Evolutionary conservation across 441 rosid genomes (phyloP).

Genomic region (Cnidoscolus chayamansa): DNA sequence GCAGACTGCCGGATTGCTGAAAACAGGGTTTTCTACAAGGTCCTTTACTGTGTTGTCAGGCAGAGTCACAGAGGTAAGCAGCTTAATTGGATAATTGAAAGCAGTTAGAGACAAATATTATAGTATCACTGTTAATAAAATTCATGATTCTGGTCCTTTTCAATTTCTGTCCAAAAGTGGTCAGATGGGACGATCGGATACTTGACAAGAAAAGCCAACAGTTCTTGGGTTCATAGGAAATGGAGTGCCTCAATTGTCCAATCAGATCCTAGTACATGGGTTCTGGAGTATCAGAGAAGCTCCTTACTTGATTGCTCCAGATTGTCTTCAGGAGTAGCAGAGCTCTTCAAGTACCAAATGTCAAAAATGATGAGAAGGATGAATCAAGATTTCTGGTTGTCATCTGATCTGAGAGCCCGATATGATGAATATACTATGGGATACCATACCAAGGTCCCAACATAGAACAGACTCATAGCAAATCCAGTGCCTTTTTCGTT

Average conservation of each 20-base stretch:
- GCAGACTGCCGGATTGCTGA: constrained; percentile 69
- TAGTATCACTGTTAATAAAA: background rate
- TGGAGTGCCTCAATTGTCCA: constrained; percentile 61
- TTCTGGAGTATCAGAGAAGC: constrained; percentile 63
- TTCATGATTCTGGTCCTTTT: constrained; percentile 4
- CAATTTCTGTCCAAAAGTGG: constrained; percentile 49
- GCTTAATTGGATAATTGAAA: background rate
- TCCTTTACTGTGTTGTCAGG: constrained; percentile 63
- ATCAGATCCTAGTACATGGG: constrained; percentile 69
- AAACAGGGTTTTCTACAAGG: constrained; percentile 51
- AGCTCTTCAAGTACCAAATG: constrained; percentile 44
- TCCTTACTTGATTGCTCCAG: constrained; percentile 45
- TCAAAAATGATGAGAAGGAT: constrained; percentile 29
- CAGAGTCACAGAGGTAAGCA: constrained; percentile 65
- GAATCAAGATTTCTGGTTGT: constrained; percentile 37
- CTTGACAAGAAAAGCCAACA: constrained; percentile 37
- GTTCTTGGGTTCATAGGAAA: constrained; percentile 53
- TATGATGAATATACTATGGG: constrained; percentile 24
- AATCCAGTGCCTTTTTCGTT: background rate
- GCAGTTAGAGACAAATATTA: too few relatives aligned
- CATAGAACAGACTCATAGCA: constrained; percentile 29
- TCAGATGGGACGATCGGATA: constrained; percentile 48
- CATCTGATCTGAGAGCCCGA: constrained; percentile 35
- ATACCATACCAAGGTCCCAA: constrained; percentile 46
- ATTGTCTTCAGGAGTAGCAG: constrained; percentile 41